Evolutionary conservation across 139 green algal genomes (phyloP), one percentile per base, ranked within the genome.

Genomic region (Coelastrella sp.): DNA sequence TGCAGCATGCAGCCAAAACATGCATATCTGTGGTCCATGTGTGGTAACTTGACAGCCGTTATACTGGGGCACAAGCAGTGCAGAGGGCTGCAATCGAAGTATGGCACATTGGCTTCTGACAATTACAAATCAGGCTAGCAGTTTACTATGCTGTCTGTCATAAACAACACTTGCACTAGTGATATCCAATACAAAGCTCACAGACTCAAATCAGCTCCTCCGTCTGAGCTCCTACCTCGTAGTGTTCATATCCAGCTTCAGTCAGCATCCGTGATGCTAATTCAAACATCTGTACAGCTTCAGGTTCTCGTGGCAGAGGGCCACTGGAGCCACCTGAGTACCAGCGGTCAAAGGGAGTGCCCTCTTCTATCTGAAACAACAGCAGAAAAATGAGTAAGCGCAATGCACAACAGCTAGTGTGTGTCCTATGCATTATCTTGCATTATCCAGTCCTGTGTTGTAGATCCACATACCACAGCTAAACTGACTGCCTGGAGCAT

Each of bases 211-310:
- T n/a, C n/a, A n/a, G n/a, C n/a, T n/a, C n/a, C n/a, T n/a, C n/a
- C n/a, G n/a, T n/a, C n/a, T n/a, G n/a, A n/a, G n/a, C n/a, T n/a
- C 89, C 3, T 71, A 95, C 90, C 91, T 99, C 98, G 89, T 99
- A 99, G 91, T 99, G 98, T 92, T 98, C 97, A 86, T 96, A 99
- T 0, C 98, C 97, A 13, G 96, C 96, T 0, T 19, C 83, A 0
- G 82, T 58, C 61, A 99, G 92, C 13, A 88, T 90, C 0, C 54
- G 13, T 23, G 92, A 95, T 3, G 98, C 97, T 2, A 76, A 65
- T 10, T 87, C 73, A 90, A 97, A 99, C 97, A 99, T 99, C 76
- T 94, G 91, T 4, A 96, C 96, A 11, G 95, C 91, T 13, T 91
- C 87, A 8, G 95, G 94, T 23, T 98, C 95, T 3, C 81, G 71